Base-by-base conservation (phyloP, 2,329 filamentous ascomycete genomes). In the Apiospora aurea region DNA sequence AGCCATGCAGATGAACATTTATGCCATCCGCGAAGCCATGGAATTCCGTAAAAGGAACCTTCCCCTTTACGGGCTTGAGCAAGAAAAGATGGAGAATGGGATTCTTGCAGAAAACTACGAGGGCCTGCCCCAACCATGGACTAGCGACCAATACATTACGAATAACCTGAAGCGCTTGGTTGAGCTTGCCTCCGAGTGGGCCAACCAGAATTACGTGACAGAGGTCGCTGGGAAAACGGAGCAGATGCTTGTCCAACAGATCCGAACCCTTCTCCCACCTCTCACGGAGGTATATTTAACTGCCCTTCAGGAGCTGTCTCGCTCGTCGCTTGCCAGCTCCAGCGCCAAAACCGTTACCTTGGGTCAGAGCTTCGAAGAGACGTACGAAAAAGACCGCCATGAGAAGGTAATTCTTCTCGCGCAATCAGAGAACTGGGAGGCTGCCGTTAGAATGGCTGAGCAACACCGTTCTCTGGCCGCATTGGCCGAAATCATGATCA, bases 101-200 rank as follows among this genome's bases (percentile, higher is more conserved):
- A 88, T 94, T 34, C 81, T 94, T 13, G 83, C 84, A 2, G 83
- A 87, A 21, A 88, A 89, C 64, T 95, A 94, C 78, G 87, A 91
- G 26, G 89, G 87, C 14, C 86, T 98, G 11, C 89, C 92, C 0
- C 91, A 94, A 73, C 93, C 95, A 64, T 99, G 96, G 96, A 98
- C 95, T 0, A 95, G 94, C 21, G 90, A 88, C 75, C 81, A 84
- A 61, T 89, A 87, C 74, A 84, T 91, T 71, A 87, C 90, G 69
- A 91, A 91, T 79, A 91, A 91, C 73, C 77, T 86, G 16, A 89
- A 89, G 77, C 88, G 89, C 24, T 85, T 91, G 21, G 83, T 89
- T 34, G 88, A 91, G 74, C 85, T 92, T 24, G 86, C 86, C 51
- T 84, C 87, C 38, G 85, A 87, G 72, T 90, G 88, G 88, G 82